phyloP scores from a whole-genome alignment of 2,329 filamentous ascomycete species.

The Fusarium sp. region DNA sequence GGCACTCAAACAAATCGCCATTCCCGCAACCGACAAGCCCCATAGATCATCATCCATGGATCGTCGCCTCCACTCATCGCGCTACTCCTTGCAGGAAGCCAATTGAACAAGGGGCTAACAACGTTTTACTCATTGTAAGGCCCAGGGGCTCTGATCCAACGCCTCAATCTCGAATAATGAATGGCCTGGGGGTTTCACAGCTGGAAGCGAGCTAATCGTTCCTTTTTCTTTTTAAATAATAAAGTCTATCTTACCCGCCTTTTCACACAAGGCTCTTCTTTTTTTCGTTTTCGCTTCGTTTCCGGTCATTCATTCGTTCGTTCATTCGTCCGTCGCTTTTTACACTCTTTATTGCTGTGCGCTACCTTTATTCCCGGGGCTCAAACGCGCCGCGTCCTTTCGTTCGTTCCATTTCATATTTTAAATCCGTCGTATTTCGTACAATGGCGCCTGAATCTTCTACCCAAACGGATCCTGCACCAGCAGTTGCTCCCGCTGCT shows the following conservation, averaged over 20 bases:
- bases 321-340: slow-evolving; percentile 1
- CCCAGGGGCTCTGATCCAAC: slow-evolving; percentile 8
- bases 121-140: slow-evolving; percentile 3
- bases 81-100: neutral
- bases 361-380: neutral
- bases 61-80: slow-evolving; percentile 1
- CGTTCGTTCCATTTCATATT: neutral
- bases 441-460: slow-evolving; percentile 38
- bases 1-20: neutral
- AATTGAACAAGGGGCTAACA: slow-evolving; percentile 19
- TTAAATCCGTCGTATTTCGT: neutral
- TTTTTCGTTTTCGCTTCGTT: neutral
- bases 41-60: slow-evolving; percentile 16
- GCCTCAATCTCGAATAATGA: slow-evolving; percentile 3
- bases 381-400: neutral
- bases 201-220: slow-evolving; percentile 2
- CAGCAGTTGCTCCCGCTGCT: slow-evolving; percentile 9
- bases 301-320: slow-evolving; percentile 9
- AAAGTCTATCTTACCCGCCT: slow-evolving; percentile 11
- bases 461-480: slow-evolving; percentile 32
- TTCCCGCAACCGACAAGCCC: slow-evolving; percentile 19
- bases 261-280: neutral
- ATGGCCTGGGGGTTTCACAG: slow-evolving; percentile 8
- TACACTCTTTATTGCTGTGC: slow-evolving; percentile 16
- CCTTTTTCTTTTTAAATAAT: slow-evolving; percentile 8